Base-by-base conservation (phyloP, 148 eudicot genomes). In the Silene latifolia region DNA sequence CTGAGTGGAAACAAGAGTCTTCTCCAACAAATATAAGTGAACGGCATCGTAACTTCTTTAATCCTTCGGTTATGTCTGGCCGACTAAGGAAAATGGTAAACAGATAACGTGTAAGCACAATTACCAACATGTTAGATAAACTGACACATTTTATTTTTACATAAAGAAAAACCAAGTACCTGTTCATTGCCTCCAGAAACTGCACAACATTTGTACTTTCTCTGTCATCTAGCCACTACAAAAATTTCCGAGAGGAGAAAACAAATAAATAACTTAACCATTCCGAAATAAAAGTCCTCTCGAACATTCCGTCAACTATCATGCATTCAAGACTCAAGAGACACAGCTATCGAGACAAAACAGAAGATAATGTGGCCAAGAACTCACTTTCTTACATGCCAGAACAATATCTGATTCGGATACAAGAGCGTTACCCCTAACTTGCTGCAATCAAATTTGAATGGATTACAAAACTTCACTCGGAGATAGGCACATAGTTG, bases 11-110 rank as follows among this genome's bases (percentile, higher is more conserved):
- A 66, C 90, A 86, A 42, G 97, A 91, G 78, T 90, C 88, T 76
- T 94, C 98, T 51, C 98, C 98, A 72, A 94, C 90, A 73, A 88
- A 82, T 75, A 94, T 90, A 35, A 94, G 80, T 18, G 97, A 86
- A 21, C 98, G 90, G 73, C 97, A 94, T 69, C 83, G 74, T 47
- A 94, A 71, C 73, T 86, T 94, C 82, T 86, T 88, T 76, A 94
- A 76, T 65, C 93, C 87, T 71, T 88, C 89, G 13, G 85, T 87
- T 69, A 90, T 85, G 83, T 94, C 98, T 3, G 85, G 85, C 83
- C 98, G 89, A 90, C 98, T 94, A 90, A 9, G 17, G 17, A 25
- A 57, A 63, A 75, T 3, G 25, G 72, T 19, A 56, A 32, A 66
- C 35, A 54, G 44, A 69, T 47, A 54, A 24, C 10, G 63, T 12